These are phyloP conservation scores for Rubia peregrina DNA, from an alignment of 305 asterid genomes.

Conservation along the genomic window DNA sequence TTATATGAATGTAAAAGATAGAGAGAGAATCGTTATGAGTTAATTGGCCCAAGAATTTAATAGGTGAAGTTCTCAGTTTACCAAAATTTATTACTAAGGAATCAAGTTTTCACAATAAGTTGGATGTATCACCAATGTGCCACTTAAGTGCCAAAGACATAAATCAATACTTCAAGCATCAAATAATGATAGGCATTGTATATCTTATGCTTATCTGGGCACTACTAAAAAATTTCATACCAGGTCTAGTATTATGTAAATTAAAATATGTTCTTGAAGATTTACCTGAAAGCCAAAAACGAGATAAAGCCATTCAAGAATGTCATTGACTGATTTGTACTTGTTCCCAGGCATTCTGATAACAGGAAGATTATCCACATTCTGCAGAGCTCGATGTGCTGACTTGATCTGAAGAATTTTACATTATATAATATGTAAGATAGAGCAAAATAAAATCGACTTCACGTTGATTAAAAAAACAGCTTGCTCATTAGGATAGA, in stretches of 20 bases:
- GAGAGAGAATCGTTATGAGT: background rate
- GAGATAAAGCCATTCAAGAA: slow-evolving; percentile 91
- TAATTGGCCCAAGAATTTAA: background rate
- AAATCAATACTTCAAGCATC: background rate
- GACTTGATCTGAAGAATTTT: slow-evolving; percentile 60
- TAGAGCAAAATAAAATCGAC: background rate
- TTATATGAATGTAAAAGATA: background rate
- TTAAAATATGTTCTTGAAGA: background rate
- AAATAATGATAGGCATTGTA: background rate
- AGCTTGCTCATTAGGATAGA: slow-evolving; percentile 16
- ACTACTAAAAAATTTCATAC: background rate
- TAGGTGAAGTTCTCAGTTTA: background rate
- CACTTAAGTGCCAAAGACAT: background rate
- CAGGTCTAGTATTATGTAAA: background rate
- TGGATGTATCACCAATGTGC: background rate
- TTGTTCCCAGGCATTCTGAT: slow-evolving; percentile 53
- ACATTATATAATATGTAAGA: slow-evolving; percentile 11
- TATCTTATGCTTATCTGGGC: background rate
- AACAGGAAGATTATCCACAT: slow-evolving; percentile 58
- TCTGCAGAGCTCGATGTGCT: slow-evolving; percentile 69
- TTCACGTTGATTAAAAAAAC: background rate
- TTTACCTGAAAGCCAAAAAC: slow-evolving; percentile 96
- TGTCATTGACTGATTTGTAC: slow-evolving; percentile 54
- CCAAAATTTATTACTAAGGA: background rate
- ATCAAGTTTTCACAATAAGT: background rate